Percentiles rank a stretch among this genome's conserved stretches.
phyloP scores from a whole-genome alignment of 2,329 filamentous ascomycete genomes.

The Pyricularia sp. region DNA sequence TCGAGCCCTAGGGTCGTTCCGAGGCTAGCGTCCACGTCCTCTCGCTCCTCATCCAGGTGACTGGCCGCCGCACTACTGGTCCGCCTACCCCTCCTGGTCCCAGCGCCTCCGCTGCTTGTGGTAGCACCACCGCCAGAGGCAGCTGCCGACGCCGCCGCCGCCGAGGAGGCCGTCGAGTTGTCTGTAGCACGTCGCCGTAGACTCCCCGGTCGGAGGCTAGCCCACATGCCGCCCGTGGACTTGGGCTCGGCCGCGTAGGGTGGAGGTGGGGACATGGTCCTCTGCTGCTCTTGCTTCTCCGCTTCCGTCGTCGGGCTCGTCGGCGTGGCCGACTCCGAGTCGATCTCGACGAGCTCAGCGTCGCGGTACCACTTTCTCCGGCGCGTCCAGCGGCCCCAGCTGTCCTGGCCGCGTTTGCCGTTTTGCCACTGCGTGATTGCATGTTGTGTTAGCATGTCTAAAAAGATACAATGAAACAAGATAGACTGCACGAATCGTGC shows the following conservation, averaged over 20 bases:
- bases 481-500: background rate
- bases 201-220: background rate
- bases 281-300: slow-evolving; percentile 6
- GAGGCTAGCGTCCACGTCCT: slow-evolving; percentile 31
- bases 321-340: slow-evolving; percentile 22
- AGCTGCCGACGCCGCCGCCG: slow-evolving; percentile 4
- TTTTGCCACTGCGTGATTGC: slow-evolving; percentile 65
- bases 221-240: slow-evolving; percentile 10
- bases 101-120: slow-evolving; percentile 10
- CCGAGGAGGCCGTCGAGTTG: slow-evolving; percentile 24
- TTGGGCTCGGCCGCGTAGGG: slow-evolving; percentile 8
- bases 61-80: slow-evolving; percentile 26
- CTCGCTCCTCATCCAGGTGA: slow-evolving; percentile 29
- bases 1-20: slow-evolving; percentile 38
- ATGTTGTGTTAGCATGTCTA: slow-evolving; percentile 2
- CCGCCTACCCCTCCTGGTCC: slow-evolving; percentile 13
- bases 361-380: slow-evolving; percentile 94
- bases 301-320: slow-evolving; percentile 8
- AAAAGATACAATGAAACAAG: background rate
- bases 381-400: slow-evolving; percentile 90
- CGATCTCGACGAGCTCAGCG: slow-evolving; percentile 80
- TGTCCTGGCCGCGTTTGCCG: slow-evolving; percentile 73
- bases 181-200: slow-evolving; percentile 2
- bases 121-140: slow-evolving; percentile 20
- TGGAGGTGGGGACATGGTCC: slow-evolving; percentile 11